Percentiles rank a stretch among this genome's conserved stretches.
phyloP scores from a whole-genome alignment of 2,329 filamentous ascomycete genomes.

The Cordyceps cateniannulata region DNA sequence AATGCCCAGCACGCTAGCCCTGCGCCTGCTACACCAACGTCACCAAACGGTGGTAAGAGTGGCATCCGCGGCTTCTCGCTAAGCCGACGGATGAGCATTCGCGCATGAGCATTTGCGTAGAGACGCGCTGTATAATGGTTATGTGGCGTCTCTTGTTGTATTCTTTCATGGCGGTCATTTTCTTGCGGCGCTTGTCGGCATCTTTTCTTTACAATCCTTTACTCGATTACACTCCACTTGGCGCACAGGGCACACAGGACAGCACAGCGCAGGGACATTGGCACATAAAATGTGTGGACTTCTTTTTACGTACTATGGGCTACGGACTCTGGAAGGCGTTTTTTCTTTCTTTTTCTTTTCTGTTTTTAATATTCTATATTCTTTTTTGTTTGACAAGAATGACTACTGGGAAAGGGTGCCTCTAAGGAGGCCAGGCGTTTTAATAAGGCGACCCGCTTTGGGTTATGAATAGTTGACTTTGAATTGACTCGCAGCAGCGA shows the following conservation, averaged over 20 bases:
- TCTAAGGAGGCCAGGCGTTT: slow-evolving; percentile 9
- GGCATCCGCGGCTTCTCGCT: slow-evolving; percentile 11
- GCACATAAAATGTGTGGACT: neutral
- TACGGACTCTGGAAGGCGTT: neutral
- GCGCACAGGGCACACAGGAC: slow-evolving; percentile 10
- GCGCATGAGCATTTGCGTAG: neutral
- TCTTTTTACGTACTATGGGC: neutral
- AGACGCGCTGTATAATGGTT: neutral
- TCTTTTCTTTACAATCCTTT: neutral
- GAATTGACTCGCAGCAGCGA: slow-evolving; percentile 10
- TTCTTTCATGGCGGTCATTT: neutral
- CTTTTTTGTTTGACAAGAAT: slow-evolving; percentile 5
- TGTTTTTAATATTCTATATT: neutral
- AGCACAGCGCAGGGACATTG: neutral
- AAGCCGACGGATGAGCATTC: slow-evolving; percentile 14
- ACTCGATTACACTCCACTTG: neutral
- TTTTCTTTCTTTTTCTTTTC: neutral
- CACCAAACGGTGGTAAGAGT: slow-evolving; percentile 13
- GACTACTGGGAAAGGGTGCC: neutral
- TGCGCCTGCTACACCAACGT: slow-evolving; percentile 9
- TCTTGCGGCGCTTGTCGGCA: neutral
- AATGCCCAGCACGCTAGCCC: slow-evolving; percentile 23
- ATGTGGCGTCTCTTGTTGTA: neutral
- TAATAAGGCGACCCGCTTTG: slow-evolving; percentile 1
- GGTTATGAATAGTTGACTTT: slow-evolving; percentile 2